Evolutionary conservation across 2,329 filamentous ascomycete species (phyloP), one percentile per base, ranked within the genome.

Genomic region (Penicillium carneum): DNA sequence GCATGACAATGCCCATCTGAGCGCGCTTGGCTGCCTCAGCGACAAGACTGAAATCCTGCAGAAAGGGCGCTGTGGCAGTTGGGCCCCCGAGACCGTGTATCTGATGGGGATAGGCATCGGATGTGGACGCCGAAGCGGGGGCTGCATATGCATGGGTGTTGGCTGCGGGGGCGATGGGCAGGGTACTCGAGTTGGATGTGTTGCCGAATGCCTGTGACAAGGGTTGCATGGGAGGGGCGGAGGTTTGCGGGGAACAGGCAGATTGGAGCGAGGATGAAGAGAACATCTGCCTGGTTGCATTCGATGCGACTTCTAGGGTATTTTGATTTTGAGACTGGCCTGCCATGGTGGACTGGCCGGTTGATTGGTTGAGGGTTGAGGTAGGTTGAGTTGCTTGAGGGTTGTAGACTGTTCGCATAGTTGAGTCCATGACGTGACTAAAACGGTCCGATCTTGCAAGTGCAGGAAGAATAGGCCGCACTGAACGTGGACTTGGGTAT

Each of bases 11-110:
- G 43, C 92, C 92, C 84, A 97, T 91, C 79, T 97, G 92, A 10
- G 94, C 94, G 43, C 93, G 85, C 80, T 96, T 97, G 45, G 93
- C 94, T 1, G 94, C 94, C 82, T 98, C 94, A 38, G 93, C 93
- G 43, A 97, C 86, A 33, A 97, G 86, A 61, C 86, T 94, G 72
- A 94, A 91, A 77, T 96, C 90, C 71, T 89, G 87, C 62, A 96
- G 84, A 74, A 93, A 93, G 4, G 83, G 83, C 10, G 83, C 82
- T 1, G 85, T 86, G 12, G 78, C 77, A 11, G 74, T 73, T 1
- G 76, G 74, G 8, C 75, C 76, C 6, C 74, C 76, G 4, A 69
- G 54, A 1, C 66, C 67, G 34, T 64, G 56, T 42, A 73, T 66
- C 48, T 71, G 66, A 29, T 74, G 70, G 8, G 71, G 69, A 48